A percentile compares a stretch with the other conserved stretches of the same genome.
Conservation (phyloP, 2,329 filamentous ascomycete species). For the Xylaria sp. region DNA sequence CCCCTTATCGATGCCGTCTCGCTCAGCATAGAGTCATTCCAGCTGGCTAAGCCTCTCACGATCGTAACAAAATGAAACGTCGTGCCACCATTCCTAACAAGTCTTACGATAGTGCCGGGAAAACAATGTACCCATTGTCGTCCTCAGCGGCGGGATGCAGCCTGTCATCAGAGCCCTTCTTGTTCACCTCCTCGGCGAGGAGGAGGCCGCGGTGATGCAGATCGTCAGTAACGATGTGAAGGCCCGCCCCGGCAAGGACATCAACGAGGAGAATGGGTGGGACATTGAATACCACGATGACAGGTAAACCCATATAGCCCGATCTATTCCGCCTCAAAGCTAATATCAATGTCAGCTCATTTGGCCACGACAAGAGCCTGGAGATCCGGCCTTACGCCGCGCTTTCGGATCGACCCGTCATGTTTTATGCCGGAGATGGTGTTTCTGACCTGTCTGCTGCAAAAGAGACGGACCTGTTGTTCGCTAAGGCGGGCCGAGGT, state of each 20-base stretch:
- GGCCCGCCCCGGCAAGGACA: constrained; percentile 66
- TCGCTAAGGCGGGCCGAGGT: constrained; percentile 91
- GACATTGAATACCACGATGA: constrained; percentile 88
- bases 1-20: no score
- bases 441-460: constrained; percentile 92
- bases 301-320: constrained; percentile 54
- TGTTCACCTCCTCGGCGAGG: constrained; percentile 76
- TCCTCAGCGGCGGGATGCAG: constrained; percentile 90
- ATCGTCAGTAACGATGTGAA: constrained; percentile 88
- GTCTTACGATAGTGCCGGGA: constrained; percentile 48
- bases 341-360: constrained; percentile 58
- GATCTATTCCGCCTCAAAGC: background rate
- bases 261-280: constrained; percentile 85
- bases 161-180: constrained; percentile 88
- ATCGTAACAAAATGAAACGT: no score
- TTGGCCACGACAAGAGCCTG: constrained; percentile 96
- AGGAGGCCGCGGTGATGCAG: constrained; percentile 77
- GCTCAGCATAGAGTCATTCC: no score
- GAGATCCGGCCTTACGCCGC: constrained; percentile 87
- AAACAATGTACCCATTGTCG: constrained; percentile 89
- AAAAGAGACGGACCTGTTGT: constrained; percentile 88
- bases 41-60: no score
- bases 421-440: constrained; percentile 96
- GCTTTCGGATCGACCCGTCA: constrained; percentile 75
- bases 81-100: background rate